Conservation (phyloP, 1,284 basidiomycete species). For the Heterobasidion annosum region DNA sequence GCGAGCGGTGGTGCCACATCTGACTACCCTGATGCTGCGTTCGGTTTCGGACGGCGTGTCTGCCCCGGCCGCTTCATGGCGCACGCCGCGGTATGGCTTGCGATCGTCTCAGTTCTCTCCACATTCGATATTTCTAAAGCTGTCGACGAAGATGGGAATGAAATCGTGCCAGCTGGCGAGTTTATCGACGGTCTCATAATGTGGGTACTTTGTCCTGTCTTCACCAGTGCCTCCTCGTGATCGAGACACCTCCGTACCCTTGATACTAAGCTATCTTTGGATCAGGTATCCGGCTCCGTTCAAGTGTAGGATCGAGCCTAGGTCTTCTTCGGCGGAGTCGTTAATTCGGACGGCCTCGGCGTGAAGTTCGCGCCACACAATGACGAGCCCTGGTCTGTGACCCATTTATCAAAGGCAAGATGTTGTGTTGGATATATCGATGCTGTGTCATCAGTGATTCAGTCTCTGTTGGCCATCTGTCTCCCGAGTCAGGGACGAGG, state of each 20-base stretch:
- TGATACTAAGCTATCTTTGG: background rate
- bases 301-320: constrained; percentile 11
- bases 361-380: too few species aligned
- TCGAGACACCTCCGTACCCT: background rate
- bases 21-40: constrained; percentile 5
- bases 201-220: constrained; percentile 5
- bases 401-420: too few species aligned
- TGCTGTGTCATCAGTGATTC: too few species aligned
- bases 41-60: constrained; percentile 15
- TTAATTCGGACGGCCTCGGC: background rate
- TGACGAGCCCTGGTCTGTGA: too few species aligned
- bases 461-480: too few species aligned
- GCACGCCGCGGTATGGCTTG: constrained; percentile 20
- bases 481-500: too few species aligned
- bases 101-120: constrained; percentile 18
- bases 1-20: background rate
- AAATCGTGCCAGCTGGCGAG: constrained; percentile 16
- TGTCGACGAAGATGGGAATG: constrained; percentile 15
- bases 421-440: too few species aligned
- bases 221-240: background rate
- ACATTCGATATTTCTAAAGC: constrained; percentile 19
- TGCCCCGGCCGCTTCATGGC: constrained; percentile 18
- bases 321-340: constrained; percentile 9
- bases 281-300: constrained; percentile 16
- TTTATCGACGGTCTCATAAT: constrained; percentile 13